Conservation (phyloP, 306 rosid genomes). For the Acacia melanoxylon region DNA sequence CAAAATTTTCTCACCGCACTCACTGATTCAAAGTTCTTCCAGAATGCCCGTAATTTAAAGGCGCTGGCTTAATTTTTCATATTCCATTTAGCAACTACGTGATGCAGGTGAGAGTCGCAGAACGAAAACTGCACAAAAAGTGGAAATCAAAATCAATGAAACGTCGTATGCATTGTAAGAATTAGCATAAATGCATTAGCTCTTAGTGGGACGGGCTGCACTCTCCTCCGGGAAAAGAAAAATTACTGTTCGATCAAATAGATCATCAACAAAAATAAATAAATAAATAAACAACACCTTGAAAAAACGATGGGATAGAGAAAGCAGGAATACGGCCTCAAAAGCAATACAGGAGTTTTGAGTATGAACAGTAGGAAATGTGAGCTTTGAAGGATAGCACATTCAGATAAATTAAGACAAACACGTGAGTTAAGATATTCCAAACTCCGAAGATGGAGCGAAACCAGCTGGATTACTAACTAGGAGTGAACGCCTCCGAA, state of each 20-base stretch:
- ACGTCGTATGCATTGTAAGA: conserved; percentile 18
- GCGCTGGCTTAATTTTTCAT: conserved; percentile 15
- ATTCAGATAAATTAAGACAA: background rate
- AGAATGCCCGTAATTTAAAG: conserved; percentile 17
- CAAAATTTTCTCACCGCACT: conserved; percentile 38
- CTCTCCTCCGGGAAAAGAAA: conserved; percentile 29
- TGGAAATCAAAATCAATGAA: conserved; percentile 28
- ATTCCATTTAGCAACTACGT: conserved; percentile 24
- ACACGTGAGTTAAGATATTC: background rate
- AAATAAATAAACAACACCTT: background rate
- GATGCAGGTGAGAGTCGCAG: conserved; percentile 19
- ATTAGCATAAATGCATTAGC: conserved; percentile 21
- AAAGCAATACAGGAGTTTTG: background rate
- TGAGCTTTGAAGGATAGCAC: background rate
- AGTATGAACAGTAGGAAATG: conserved; percentile 2
- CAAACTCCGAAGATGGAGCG: background rate
- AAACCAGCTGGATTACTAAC: conserved; percentile 6
- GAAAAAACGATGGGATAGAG: background rate
- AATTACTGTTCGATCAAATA: conserved; percentile 14
- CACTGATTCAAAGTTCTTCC: conserved; percentile 25
- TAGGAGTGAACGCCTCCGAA: conserved; percentile 4
- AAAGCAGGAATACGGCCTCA: background rate
- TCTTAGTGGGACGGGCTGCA: background rate
- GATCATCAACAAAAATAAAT: background rate
- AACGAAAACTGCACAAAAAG: conserved; percentile 36